Conservation (phyloP, 2,329 filamentous ascomycete genomes). For the Ascochyta clinopodiicola region DNA sequence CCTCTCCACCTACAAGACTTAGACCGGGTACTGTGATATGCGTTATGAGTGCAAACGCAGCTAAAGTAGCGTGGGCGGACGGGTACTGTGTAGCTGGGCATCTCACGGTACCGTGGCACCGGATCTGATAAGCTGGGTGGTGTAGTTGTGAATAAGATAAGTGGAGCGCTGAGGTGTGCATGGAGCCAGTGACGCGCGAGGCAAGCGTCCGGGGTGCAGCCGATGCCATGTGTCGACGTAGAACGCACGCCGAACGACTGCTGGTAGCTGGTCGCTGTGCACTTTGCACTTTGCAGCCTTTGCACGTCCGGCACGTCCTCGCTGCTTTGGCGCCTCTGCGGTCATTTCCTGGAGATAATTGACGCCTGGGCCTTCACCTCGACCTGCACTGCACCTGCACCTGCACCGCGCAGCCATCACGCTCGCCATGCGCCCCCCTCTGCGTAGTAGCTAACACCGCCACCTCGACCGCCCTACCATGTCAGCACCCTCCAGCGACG, state of each 20-base stretch:
- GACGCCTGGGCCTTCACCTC: no score
- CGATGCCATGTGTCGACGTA: not conserved
- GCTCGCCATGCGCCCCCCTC: not conserved
- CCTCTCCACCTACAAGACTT: no score
- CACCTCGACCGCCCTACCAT: constrained; percentile 26
- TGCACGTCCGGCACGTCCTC: not conserved
- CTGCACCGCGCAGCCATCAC: not conserved
- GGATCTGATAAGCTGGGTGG: not conserved
- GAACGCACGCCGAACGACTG: not conserved
- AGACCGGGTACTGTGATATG: no score
- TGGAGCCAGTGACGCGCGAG: constrained; percentile 6
- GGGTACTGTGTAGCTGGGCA: no score
- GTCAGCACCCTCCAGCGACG: constrained; percentile 43
- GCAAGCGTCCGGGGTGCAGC: constrained; percentile 4
- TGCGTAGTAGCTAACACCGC: constrained; percentile 27
- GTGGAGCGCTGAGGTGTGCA: not conserved
- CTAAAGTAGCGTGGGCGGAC: no score
- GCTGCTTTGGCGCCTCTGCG: not conserved
- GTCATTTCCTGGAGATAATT: no score
- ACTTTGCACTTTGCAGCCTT: not conserved
- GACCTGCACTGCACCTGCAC: no score
- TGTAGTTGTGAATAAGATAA: not conserved
- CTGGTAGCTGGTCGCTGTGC: no score
- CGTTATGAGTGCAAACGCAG: no score
- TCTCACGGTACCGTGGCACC: no score